Percentiles rank a stretch among this genome's conserved stretches.
Conservation (phyloP, 495 filamentous ascomycete genomes). For the Podospora tetraspora region DNA sequence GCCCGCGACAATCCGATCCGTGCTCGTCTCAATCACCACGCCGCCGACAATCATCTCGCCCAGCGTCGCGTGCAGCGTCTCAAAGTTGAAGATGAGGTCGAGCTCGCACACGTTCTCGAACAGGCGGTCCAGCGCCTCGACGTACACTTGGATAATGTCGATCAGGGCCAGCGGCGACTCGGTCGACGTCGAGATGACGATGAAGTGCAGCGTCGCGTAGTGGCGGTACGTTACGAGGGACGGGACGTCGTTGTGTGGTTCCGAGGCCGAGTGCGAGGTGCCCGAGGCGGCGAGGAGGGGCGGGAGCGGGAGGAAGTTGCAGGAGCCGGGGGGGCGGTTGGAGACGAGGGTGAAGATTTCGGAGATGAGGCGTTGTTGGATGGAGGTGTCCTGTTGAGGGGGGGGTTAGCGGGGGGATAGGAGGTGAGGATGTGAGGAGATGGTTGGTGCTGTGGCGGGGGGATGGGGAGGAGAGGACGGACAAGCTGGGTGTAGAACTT, state of each 20-base stretch:
- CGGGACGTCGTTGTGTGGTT: constrained; percentile 75
- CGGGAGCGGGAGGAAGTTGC: constrained; percentile 84
- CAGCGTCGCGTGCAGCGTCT: constrained; percentile 86
- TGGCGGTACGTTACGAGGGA: constrained; percentile 96
- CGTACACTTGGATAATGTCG: constrained; percentile 96
- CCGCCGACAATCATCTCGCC: constrained; percentile 95
- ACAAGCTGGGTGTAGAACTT: constrained; percentile 99
- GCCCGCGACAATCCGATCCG: constrained; percentile 80
- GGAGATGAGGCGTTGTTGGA: constrained; percentile 91
- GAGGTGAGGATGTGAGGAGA: neutral
- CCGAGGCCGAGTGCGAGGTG: constrained; percentile 54
- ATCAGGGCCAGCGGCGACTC: constrained; percentile 93
- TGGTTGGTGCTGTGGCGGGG: neutral
- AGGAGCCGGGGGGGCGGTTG: constrained; percentile 77
- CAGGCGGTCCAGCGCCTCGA: constrained; percentile 87
- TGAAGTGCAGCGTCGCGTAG: constrained; percentile 98
- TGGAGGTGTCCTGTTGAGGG: constrained; percentile 72
- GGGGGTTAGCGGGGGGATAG: neutral
- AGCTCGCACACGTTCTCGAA: constrained; percentile 99
- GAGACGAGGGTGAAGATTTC: constrained; percentile 98
- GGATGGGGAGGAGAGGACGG: constrained; percentile 23
- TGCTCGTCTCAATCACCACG: constrained; percentile 88
- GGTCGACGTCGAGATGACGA: constrained; percentile 94
- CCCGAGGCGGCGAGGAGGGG: constrained; percentile 47
- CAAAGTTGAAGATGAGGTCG: constrained; percentile 97